A percentile compares a stretch with the other conserved stretches of the same genome.
Evolutionary conservation across 495 filamentous ascomycete species (phyloP).

Genomic region (Trichodelitschia bisporula): DNA sequence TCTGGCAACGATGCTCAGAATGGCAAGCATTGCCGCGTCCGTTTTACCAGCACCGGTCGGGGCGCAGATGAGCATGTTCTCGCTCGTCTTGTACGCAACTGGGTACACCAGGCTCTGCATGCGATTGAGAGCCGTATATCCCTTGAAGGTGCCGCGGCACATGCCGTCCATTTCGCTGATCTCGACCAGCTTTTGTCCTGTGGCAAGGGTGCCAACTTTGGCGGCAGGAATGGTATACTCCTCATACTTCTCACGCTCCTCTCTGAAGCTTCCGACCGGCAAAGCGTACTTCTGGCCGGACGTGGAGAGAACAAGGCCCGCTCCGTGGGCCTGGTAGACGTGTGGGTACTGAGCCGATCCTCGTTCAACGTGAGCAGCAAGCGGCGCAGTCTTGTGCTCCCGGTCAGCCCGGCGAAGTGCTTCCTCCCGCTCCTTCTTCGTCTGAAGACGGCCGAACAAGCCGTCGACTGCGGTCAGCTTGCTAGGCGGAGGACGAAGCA

Average conservation of each 20-base stretch:
- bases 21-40: constrained; percentile 90
- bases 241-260: constrained; percentile 38
- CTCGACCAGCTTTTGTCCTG: constrained; percentile 44
- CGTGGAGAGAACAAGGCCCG: constrained; percentile 59
- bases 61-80: constrained; percentile 98
- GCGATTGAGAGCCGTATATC: constrained; percentile 78
- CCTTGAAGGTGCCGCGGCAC: constrained; percentile 75
- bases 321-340: constrained; percentile 59
- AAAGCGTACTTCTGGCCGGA: constrained; percentile 48
- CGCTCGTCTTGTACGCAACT: constrained; percentile 81
- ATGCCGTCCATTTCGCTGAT: constrained; percentile 74
- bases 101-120: constrained; percentile 97
- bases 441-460: constrained; percentile 32
- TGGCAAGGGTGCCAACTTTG: constrained; percentile 46
- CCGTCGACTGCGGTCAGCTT: constrained; percentile 9
- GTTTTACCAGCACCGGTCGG: constrained; percentile 98
- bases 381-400: constrained; percentile 54
- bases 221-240: constrained; percentile 70
- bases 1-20: constrained; percentile 70
- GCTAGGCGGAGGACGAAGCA: constrained; percentile 15
- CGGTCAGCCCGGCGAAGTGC: constrained; percentile 46
- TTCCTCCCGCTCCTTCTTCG: constrained; percentile 50
- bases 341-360: constrained; percentile 60
- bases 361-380: constrained; percentile 36
- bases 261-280: constrained; percentile 11